Evolutionary conservation across 768 basidiomycete species (phyloP).

Genomic region (Termitomyces sp.): DNA sequence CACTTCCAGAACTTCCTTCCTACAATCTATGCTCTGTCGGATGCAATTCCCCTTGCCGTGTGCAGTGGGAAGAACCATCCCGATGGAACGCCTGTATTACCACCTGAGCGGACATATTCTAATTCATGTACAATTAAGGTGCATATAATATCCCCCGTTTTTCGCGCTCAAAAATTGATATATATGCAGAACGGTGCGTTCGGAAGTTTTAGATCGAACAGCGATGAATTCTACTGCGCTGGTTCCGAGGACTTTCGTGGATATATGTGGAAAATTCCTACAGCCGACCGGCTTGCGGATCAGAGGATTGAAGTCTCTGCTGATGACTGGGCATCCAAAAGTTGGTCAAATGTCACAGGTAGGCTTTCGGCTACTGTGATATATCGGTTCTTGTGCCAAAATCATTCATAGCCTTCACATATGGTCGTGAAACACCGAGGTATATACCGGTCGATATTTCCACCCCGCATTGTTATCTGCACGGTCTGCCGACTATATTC

Average conservation of each 20-base stretch:
- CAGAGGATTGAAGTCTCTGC: slow-evolving; percentile 40
- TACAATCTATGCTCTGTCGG: slow-evolving; percentile 63
- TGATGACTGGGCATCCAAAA: slow-evolving; percentile 40
- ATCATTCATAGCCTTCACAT: slow-evolving; percentile 39
- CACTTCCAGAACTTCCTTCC: slow-evolving; percentile 56
- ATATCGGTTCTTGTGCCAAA: background rate
- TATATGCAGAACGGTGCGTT: slow-evolving; percentile 65
- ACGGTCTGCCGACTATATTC: slow-evolving; percentile 32
- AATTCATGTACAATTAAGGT: slow-evolving; percentile 83
- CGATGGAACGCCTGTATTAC: slow-evolving; percentile 43
- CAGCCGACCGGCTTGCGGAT: slow-evolving; percentile 34
- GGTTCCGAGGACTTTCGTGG: slow-evolving; percentile 82
- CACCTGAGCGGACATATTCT: slow-evolving; percentile 49
- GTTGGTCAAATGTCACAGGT: slow-evolving; percentile 34
- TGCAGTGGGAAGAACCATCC: slow-evolving; percentile 57
- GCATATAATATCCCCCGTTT: background rate
- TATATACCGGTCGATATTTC: slow-evolving; percentile 59
- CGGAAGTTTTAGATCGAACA: slow-evolving; percentile 50
- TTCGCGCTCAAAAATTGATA: background rate
- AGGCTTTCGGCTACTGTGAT: slow-evolving; percentile 5
- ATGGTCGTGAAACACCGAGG: slow-evolving; percentile 31
- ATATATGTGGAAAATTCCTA: slow-evolving; percentile 76
- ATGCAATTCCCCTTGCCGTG: slow-evolving; percentile 65
- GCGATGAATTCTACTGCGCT: slow-evolving; percentile 59
- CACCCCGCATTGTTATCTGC: slow-evolving; percentile 55